A percentile compares a stretch with the other conserved stretches of the same genome.
Evolutionary conservation across 1,139 yeast genomes (phyloP).

Genomic region (Saccharomyces hybrid): DNA sequence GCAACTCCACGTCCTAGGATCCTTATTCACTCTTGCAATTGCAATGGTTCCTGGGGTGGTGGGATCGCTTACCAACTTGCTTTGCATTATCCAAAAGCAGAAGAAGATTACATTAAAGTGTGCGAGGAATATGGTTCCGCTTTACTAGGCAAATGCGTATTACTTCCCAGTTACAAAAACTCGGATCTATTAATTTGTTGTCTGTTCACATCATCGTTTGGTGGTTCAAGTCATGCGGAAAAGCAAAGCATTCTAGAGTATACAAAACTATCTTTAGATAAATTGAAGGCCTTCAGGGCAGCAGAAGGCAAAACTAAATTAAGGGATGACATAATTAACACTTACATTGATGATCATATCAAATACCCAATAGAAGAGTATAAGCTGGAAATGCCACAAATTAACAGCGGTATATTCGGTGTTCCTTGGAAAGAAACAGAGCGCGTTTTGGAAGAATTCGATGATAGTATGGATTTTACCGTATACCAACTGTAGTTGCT

Average conservation of each 20-base stretch:
- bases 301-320: not conserved
- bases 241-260: constrained; percentile 14
- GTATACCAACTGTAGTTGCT: constrained; percentile 12
- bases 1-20: constrained; percentile 14
- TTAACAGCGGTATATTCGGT: constrained; percentile 71
- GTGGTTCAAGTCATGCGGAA: constrained; percentile 19
- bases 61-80: constrained; percentile 44
- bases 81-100: constrained; percentile 21
- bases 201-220: constrained; percentile 23
- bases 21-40: constrained; percentile 62
- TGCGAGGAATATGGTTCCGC: constrained; percentile 20
- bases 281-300: not conserved
- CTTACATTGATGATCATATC: constrained; percentile 4
- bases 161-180: constrained; percentile 21
- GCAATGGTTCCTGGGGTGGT: constrained; percentile 78
- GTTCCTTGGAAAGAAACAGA: constrained; percentile 77
- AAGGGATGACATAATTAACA: not conserved
- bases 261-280: constrained; percentile 15
- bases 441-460: constrained; percentile 35
- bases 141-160: constrained; percentile 21
- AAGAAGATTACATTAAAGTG: constrained; percentile 18
- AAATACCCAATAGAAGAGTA: constrained; percentile 12
- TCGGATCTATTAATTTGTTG: constrained; percentile 20
- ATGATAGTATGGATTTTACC: constrained; percentile 35
- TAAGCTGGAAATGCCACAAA: constrained; percentile 58